Percentiles rank a stretch among this genome's conserved stretches.
Conservation (phyloP, 768 basidiomycete species). For the Pleurotus salmoneostramineus region DNA sequence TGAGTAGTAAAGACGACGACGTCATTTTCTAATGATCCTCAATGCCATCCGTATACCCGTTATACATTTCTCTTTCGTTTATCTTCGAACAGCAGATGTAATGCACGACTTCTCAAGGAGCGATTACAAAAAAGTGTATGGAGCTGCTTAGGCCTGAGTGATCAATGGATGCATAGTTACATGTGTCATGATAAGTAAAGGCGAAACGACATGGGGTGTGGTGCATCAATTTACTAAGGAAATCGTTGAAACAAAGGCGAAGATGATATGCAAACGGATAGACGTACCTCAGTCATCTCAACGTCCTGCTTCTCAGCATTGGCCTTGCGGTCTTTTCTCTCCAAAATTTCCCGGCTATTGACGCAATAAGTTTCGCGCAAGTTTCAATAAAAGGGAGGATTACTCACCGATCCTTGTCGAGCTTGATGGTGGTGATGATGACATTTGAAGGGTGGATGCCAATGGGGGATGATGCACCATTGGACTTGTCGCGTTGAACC, state of each 20-base stretch:
- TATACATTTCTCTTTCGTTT: too few species aligned
- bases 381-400: neutral
- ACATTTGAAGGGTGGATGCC: constrained; percentile 97
- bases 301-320: constrained; percentile 50
- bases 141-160: neutral
- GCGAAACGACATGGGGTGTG: constrained; percentile 18
- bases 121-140: neutral
- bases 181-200: constrained; percentile 44
- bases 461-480: constrained; percentile 90
- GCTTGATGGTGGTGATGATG: constrained; percentile 88
- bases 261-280: neutral
- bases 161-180: constrained; percentile 55
- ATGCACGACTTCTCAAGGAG: neutral
- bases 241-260: constrained; percentile 7
- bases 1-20: constrained; percentile 87
- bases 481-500: constrained; percentile 95
- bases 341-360: constrained; percentile 75
- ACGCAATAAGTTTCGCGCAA: constrained; percentile 4
- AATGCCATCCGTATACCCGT: too few species aligned
- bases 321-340: constrained; percentile 76
- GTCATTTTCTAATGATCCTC: constrained; percentile 72
- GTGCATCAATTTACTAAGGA: constrained; percentile 30
- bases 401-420: constrained; percentile 82
- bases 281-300: constrained; percentile 78
- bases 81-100: neutral